Evolutionary conservation across 75 land plant genomes (phyloP), one percentile per base, ranked within the genome.

Genomic region (Sequoia sempervirens): DNA sequence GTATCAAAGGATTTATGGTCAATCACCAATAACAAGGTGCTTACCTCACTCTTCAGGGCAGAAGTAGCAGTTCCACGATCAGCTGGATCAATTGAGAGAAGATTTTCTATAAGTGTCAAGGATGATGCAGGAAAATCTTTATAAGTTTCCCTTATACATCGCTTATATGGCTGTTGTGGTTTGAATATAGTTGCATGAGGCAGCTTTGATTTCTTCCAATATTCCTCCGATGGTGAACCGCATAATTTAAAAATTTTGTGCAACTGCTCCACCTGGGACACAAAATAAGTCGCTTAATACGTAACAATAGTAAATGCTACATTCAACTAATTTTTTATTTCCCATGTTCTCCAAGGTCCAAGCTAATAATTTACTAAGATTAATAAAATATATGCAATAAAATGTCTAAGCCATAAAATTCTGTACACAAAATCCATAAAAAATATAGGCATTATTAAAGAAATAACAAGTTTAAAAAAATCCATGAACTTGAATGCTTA

Each of bases 241-340:
- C 96, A 95, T 54, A 95, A 89, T 80, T 95, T 95, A 83, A 95
- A 95, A 46, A 95, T 95, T 84, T 92, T 95, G 82, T 95, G 96
- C 79, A 95, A 81, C 84, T 95, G 95, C 76, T 95, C 96, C 75
- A 95, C 96, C 96, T 94, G 82, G 36, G 80, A 36, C 30, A 80
- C n/a, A 36, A 18, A 30, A 82, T 32, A 32, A 6, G 8, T 5
- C 1, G n/a, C n/a, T 61, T 61, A 61, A 23, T 0, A 61, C 28
- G 8, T 61, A 61, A 61, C 4, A 23, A 61, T 23, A 61, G 26
- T 61, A 26, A 61, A 23, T 61, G n/a, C 8, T 61, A 61, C 66
- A 5, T 61, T 26, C n/a, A 7, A 61, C 66, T 61, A 61, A 20
- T 6, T 61, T 23, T 53, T 61, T 23, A 5, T 23, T 38, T 20